phyloP scores from a whole-genome alignment of 2,329 filamentous ascomycete genomes.

The Mycogone perniciosa region DNA sequence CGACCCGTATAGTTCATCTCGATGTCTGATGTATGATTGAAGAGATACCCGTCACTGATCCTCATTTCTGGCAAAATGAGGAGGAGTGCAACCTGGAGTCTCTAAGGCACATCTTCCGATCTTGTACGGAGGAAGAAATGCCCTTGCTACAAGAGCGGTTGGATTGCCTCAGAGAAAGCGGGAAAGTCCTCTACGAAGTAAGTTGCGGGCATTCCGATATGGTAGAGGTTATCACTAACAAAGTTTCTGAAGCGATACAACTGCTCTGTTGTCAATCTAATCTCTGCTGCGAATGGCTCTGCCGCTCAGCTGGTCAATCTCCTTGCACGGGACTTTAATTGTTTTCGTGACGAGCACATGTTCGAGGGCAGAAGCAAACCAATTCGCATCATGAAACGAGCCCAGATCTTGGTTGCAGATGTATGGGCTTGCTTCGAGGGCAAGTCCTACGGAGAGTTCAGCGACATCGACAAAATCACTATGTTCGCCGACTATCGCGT shows the following conservation, averaged over 20 bases:
- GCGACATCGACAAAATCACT: slow-evolving; percentile 90
- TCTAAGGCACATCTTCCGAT: slow-evolving; percentile 74
- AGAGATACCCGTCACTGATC: slow-evolving; percentile 60
- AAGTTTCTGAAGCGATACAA: slow-evolving; percentile 56
- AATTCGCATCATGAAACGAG: slow-evolving; percentile 84
- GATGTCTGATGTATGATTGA: neutral
- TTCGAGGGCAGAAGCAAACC: slow-evolving; percentile 65
- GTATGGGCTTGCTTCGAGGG: slow-evolving; percentile 94
- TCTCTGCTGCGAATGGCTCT: slow-evolving; percentile 68
- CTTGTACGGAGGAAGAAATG: slow-evolving; percentile 78
- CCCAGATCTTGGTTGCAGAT: slow-evolving; percentile 93
- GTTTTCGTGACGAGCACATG: slow-evolving; percentile 73
- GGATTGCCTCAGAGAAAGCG: slow-evolving; percentile 74
- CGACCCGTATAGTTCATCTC: neutral
- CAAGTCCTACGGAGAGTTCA: slow-evolving; percentile 68
- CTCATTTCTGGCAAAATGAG: slow-evolving; percentile 77
- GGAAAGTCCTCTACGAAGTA: slow-evolving; percentile 71
- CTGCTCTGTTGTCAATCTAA: slow-evolving; percentile 65
- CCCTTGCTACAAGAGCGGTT: slow-evolving; percentile 76
- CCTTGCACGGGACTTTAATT: slow-evolving; percentile 72
- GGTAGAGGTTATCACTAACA: neutral
- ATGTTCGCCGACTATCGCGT: slow-evolving; percentile 99
- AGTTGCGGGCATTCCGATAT: slow-evolving; percentile 14
- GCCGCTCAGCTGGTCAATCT: slow-evolving; percentile 82
- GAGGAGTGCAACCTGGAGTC: slow-evolving; percentile 68